Evolutionary conservation across 1,284 basidiomycete genomes (phyloP), one percentile per base, ranked within the genome.

Genomic region (Trichosporon sp.): DNA sequence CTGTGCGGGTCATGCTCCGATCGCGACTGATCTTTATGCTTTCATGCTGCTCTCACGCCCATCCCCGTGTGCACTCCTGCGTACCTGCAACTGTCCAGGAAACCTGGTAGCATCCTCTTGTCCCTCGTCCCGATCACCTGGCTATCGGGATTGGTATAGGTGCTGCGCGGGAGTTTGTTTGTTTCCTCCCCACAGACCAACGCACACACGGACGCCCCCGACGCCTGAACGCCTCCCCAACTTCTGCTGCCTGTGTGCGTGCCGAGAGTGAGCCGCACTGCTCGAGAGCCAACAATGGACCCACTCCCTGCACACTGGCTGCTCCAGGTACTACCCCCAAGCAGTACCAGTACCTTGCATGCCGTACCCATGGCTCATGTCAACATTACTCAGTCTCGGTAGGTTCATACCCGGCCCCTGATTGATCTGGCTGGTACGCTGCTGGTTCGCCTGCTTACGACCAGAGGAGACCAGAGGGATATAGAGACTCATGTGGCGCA

Each of bases 321-420:
- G 37, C 38, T 40, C 31, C 59, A 32, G 32, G 59, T 35, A 35
- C 32, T 26, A 11, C 12, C 5, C 14, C 6, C 12, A 10, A n/a
- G 59, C 59, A 16, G 59, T 63, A 63, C 59, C 59, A 63, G 59
- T 35, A 35, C 32, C 32, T n/a, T 37, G 59, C 59, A 5, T 5
- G 32, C 59, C 59, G 59, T 63, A 63, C 59, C 59, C 59, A 63
- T 35, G 59, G 32, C 59, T 35, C 59, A 63, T 63, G 59, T 63
- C 59, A 63, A 63, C 59, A 35, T 63, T 63, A 35, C 59, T 35
- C 16, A 21, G 32, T 35, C 59, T 63, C 59, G 32, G 31, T 63
- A 63, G 59, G 16, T n/a, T 63, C 59, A 63, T 35, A 5, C 37
- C 59, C 59, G 59, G 12, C 4, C 59, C 59, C 59, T 63, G 59